These are phyloP conservation scores for Onygena corvina DNA, from an alignment of 2,329 filamentous ascomycete genomes.

Conservation along the genomic window DNA sequence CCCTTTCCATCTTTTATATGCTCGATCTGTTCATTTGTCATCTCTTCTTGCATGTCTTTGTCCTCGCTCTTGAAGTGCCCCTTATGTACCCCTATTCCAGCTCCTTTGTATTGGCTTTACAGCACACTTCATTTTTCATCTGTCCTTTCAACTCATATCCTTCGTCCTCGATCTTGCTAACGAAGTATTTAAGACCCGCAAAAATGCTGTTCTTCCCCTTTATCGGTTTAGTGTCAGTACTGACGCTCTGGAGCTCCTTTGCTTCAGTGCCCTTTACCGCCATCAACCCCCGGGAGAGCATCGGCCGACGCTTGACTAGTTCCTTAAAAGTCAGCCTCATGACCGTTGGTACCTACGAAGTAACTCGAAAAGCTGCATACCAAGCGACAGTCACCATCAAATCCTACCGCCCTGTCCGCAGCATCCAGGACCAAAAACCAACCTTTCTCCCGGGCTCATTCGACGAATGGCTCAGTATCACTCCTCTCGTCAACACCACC, in stretches of 20 bases:
- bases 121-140: neutral
- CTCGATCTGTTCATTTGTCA: neutral
- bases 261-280: slow-evolving; percentile 17
- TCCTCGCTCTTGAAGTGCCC: neutral
- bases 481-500: neutral
- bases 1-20: neutral
- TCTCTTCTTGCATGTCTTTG: neutral
- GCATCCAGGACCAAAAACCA: too few relatives aligned
- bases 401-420: neutral
- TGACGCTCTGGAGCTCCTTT: slow-evolving; percentile 21
- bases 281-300: slow-evolving; percentile 16
- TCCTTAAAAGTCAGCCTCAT: slow-evolving; percentile 1
- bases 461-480: neutral
- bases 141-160: neutral
- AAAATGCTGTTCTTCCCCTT: slow-evolving; percentile 20
- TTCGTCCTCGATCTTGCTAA: neutral
- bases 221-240: slow-evolving; percentile 15
- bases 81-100: neutral
- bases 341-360: neutral
- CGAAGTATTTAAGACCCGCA: neutral
- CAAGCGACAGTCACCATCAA: neutral
- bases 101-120: neutral
- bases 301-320: slow-evolving; percentile 8
- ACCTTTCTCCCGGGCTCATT: neutral
- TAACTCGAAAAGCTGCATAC: neutral